Evolutionary conservation across 257 asterid genomes (phyloP), one percentile per base, ranked within the genome.

Genomic region (Petunia axillaris): DNA sequence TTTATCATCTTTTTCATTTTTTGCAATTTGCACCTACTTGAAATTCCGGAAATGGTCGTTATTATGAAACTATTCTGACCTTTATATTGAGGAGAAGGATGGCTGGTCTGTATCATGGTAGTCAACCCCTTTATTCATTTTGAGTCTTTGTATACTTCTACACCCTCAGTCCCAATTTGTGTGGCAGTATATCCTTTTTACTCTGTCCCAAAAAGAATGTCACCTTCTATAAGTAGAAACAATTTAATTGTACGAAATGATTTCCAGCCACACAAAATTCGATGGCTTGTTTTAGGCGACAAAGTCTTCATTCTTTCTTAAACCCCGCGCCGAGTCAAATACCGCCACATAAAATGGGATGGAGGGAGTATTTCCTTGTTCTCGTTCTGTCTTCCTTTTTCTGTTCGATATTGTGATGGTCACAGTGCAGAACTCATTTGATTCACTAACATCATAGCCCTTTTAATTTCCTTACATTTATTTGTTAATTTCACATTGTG

Each of bases 61-160:
- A 73, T 50, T 11, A 35, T 35, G 62, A 50, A 63, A 71, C 62
- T 1, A 2, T 73, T 50, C 36, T 10, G 62, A 50, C 35, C 46
- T 73, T 67, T 52, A 48, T 36, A 50, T 71, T 48, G 59, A 48
- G 77, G 77, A 50, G 60, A 46, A 35, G 36, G 62, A 73, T 43
- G 75, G 54, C 25, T 41, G 75, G 75, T 66, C 75, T 46, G 37
- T 11, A 25, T 40, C 35, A 6, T 50, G 78, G 35, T 13, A 73
- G 50, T 73, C 38, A 35, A 50, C 62, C 10, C 16, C 77, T 73
- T 50, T n/a, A 73, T 73, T 73, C 25, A 35, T 36, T 48, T 13
- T 50, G 44, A 36, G 62, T 7, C 35, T 35, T 55, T 25, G 60
- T 48, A 11, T 60, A 48, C 75, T 15, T 41, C 41, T 66, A 40